A percentile compares a stretch with the other conserved stretches of the same genome.
Evolutionary conservation across 1,284 basidiomycete genomes (phyloP).

Genomic region (Termitomyces sp.): DNA sequence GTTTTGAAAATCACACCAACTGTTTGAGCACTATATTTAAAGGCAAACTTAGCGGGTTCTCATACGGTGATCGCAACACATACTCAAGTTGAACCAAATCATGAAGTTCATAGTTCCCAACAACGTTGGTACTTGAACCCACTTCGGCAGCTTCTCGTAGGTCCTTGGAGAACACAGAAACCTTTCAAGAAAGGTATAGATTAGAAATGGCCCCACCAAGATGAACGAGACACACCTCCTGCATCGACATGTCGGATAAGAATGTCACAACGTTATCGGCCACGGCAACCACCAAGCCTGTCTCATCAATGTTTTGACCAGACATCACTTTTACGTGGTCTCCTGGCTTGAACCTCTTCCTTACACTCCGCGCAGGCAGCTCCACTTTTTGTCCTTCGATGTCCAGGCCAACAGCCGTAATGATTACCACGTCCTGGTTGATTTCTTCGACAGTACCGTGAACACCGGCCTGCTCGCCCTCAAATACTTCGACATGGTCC

Average conservation of each 20-base stretch:
- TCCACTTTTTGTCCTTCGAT: constrained; percentile 83
- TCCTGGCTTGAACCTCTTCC: constrained; percentile 94
- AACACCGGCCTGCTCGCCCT: constrained; percentile 93
- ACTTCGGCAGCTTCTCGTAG: constrained; percentile 96
- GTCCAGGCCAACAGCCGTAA: constrained; percentile 79
- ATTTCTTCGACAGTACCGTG: constrained; percentile 91
- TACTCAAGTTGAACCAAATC: constrained; percentile 96
- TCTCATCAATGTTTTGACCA: constrained; percentile 93
- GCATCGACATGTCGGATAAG: constrained; percentile 94
- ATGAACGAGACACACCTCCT: constrained; percentile 57
- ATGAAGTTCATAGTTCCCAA: constrained; percentile 93
- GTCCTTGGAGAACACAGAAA: constrained; percentile 97
- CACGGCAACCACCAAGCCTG: constrained; percentile 92
- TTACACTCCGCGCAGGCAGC: constrained; percentile 82
- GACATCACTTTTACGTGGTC: constrained; percentile 99
- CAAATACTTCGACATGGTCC: constrained; percentile 95
- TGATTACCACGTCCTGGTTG: constrained; percentile 80
- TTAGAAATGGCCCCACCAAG: not conserved
- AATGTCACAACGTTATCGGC: constrained; percentile 91
- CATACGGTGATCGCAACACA: constrained; percentile 24
- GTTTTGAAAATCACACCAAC: constrained; percentile 98
- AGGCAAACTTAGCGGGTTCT: constrained; percentile 7
- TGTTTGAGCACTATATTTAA: constrained; percentile 67
- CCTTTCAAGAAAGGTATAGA: constrained; percentile 37
- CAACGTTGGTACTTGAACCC: constrained; percentile 81